Base-by-base conservation (phyloP, 139 green algal species). In the Asterochloris sp. region DNA sequence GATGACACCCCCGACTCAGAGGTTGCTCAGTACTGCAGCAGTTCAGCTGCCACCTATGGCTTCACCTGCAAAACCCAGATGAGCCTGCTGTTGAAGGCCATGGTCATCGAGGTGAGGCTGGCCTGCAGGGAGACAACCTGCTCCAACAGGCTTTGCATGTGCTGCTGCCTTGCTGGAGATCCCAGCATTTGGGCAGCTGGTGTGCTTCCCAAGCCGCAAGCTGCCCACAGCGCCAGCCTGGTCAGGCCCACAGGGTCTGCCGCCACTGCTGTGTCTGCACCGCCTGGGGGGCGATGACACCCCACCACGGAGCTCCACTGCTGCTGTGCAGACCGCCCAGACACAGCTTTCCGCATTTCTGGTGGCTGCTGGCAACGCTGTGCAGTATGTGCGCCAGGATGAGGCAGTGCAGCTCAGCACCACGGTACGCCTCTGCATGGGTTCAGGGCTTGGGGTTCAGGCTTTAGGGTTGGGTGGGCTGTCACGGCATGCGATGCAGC, bases 1-100 rank as follows among this genome's bases (percentile, higher is more conserved):
- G 76, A 80, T 67, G 76, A 61, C 13, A 62, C 68, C 11, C 38
- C 76, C n/a, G n/a, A 19, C 16, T 21, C 60, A 24, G 68, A 80
- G n/a, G 47, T 80, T 24, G 60, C 67, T 61, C 76, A 80, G 76
- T 62, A 69, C 60, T 80, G 76, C 76, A 80, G 76, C 76, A 80
- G 47, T 80, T 24, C 76, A 80, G 23, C 24, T 17, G 12, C 76
- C 76, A 80, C 67, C 23, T 80, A 80, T 80, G 76, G 76, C 26
- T 80, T 80, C 60, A 67, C 10, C 24, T 80, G 76, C 38, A 27
- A 47, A n/a, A 61, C 69, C 24, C 38, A 60, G 6, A 60, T 80
- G 24, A n/a, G 26, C 23, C 67, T 69, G 38, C 67, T 62, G 60
- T 80, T 80, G 60, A 80, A 80, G 76, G 76, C 60, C 0, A 69